Base-by-base conservation (phyloP, 1,139 yeast genomes). In the Diutina pseudorugosa region DNA sequence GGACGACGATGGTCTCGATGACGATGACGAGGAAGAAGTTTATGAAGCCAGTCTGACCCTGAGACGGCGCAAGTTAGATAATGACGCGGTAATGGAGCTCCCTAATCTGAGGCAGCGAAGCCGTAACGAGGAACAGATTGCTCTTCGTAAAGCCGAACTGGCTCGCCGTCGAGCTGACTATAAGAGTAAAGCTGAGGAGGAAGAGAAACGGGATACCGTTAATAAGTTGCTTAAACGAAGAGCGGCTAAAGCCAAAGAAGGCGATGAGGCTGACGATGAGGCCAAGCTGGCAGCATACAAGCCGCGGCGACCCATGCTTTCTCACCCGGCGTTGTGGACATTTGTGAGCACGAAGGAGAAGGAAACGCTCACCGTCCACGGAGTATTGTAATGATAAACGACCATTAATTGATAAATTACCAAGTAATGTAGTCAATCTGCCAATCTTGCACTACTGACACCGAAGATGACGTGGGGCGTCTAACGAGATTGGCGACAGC, bases 181-280 rank as follows among this genome's bases (percentile, higher is more conserved):
- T 61, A 84, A 85, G 58, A 91, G 84, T 61, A 84, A 85, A 68
- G 81, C 85, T 57, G 70, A 88, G 44, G 98, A 90, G 62, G 97
- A 89, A 65, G 98, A 93, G 65, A 93, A 93, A 65, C 80, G 84
- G 61, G 97, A 90, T 58, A 91, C 97, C 0, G 74, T 93, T 57
- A 91, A 90, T 65, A 88, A 87, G 63, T 71, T 93, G 55, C 72
- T 93, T 57, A 85, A 88, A 66, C 82, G 93, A 65, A 75, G 96
- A 57, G 96, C 96, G 44, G 77, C 76, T 40, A 82, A 84, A 65
- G 49, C 40, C 2, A 64, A 69, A 49, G 71, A 73, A 53, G 72
- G 72, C 18, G 69, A 68, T 18, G 69, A 63, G 7, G 51, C 20
- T 9, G 67, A 66, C 19, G 52, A 54, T 21, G 54, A 40, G 51